Evolutionary conservation across 805 yeast genomes (phyloP).

Genomic region (Teunomyces aglyptinius): DNA sequence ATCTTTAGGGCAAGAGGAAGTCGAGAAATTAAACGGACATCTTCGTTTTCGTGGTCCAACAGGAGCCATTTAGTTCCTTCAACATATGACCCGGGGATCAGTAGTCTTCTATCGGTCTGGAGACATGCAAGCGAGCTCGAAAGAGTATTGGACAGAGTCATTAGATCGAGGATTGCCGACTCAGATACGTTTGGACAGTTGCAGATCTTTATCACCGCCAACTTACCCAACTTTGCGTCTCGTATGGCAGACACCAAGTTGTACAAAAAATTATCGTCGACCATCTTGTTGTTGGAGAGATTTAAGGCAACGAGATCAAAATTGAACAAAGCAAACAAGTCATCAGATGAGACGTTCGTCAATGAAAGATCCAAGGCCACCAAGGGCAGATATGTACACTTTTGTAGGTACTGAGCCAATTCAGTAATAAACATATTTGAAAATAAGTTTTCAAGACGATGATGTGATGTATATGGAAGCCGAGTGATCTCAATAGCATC

Average conservation of each 20-base stretch:
- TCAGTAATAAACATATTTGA: conserved; percentile 25
- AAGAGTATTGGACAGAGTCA: neutral
- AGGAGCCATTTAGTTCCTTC: conserved; percentile 11
- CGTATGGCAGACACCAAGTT: conserved; percentile 19
- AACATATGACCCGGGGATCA: conserved; percentile 4
- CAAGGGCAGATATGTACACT: conserved; percentile 15
- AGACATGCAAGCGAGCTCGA: conserved; percentile 7
- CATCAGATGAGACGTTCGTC: conserved; percentile 15
- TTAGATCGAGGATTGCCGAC: neutral
- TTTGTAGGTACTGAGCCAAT: conserved; percentile 17
- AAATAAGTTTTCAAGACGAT: conserved; percentile 38
- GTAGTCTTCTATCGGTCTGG: conserved; percentile 7
- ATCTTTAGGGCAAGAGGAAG: conserved; percentile 12
- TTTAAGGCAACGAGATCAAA: conserved; percentile 23
- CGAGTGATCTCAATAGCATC: conserved; percentile 14
- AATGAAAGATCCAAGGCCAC: conserved; percentile 30
- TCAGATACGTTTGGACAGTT: conserved; percentile 16
- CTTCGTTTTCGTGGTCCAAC: conserved; percentile 3
- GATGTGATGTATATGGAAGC: conserved; percentile 16
- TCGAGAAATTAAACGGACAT: conserved; percentile 4
- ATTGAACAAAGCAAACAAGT: conserved; percentile 24
- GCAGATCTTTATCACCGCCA: conserved; percentile 22
- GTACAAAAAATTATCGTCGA: conserved; percentile 32
- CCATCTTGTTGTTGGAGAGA: conserved; percentile 23
- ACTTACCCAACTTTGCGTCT: conserved; percentile 15